These are phyloP conservation scores for Xylaria intraflava DNA, from an alignment of 495 filamentous ascomycete genomes.

Conservation along the genomic window DNA sequence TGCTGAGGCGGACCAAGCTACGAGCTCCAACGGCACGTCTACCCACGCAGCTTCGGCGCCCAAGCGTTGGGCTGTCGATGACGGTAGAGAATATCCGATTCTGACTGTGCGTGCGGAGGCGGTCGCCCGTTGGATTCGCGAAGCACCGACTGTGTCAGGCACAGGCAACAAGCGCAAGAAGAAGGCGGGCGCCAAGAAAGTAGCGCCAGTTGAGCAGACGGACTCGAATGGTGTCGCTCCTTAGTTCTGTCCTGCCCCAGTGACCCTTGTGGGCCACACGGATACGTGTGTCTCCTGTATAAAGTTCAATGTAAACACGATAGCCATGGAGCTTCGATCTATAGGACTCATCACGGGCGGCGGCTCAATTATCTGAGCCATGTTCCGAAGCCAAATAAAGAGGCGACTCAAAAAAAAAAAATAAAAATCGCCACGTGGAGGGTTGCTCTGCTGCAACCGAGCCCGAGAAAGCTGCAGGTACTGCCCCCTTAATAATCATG, in stretches of 20 bases:
- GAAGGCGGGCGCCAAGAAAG: conserved; percentile 31
- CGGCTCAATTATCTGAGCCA: not conserved
- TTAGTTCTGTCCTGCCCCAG: not conserved
- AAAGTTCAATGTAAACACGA: not conserved
- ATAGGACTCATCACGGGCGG: not conserved
- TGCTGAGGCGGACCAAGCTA: conserved; percentile 32
- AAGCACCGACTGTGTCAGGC: conserved; percentile 45
- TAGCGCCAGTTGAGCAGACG: not conserved
- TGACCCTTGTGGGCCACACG: not conserved
- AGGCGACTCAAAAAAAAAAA: not conserved
- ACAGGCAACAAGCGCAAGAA: conserved; percentile 34
- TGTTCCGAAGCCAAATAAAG: not conserved
- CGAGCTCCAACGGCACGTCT: conserved; percentile 9
- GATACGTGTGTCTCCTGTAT: not conserved
- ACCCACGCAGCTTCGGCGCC: conserved; percentile 30
- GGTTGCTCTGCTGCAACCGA: not conserved
- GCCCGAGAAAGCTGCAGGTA: not conserved
- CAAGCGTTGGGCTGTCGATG: conserved; percentile 58
- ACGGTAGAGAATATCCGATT: conserved; percentile 62
- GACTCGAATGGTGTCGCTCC: not conserved
- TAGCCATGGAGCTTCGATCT: not conserved
- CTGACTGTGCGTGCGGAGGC: conserved; percentile 60
- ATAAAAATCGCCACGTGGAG: not conserved
- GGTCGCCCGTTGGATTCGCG: conserved; percentile 62
- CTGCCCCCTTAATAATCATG: not conserved